Evolutionary conservation across 192 early-diverging fungal species (phyloP), one percentile per base, ranked within the genome.

Genomic region (Lunasporangiospora selenospora): DNA sequence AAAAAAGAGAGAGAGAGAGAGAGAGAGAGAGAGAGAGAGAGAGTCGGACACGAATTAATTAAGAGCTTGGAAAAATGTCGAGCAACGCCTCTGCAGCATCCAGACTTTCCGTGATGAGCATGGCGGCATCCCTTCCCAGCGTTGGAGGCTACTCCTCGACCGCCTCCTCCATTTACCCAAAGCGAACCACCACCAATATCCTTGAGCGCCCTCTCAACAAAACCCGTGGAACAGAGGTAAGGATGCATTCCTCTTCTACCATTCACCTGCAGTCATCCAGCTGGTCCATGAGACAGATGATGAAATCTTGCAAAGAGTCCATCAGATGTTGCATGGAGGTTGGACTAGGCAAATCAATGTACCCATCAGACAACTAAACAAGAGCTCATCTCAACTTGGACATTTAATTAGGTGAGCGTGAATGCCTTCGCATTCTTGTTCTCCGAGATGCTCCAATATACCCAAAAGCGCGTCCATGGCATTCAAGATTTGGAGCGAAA

Each of bases 401-500:
- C 7, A 43, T 34, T 53, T 12, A n/a, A n/a, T 4, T 53, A 92
- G 91, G 85, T 91, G 36, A 85, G 87, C 48, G 80, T 96, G 27
- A 83, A 87, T 26, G 88, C 97, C 5, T 94, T 94, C 75, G 84
- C 91, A 15, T 95, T 97, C 64, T 65, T 99, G 29, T 95, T 99
- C 76, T 91, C 90, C 24, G 97, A 99, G 76, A 95, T 97, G 82
- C 78, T 99, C 26, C 93, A 92, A 51, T 97, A 98, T 77, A 87
- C 96, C n/a, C 96, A 98, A 79, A 96, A 96, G 76, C 85, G 92
- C 38, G 95, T 95, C 8, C 84, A 89, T 62, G 96, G 95, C 21
- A 94, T 99, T 54, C 92, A 94, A 67, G 96, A 97, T 62, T 83
- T 99, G 19, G 97, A 99, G 69, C 88, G 91, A 75, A 94, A 91